phyloP scores from a whole-genome alignment of 768 basidiomycete species.

The Tephrocybe sp. region DNA sequence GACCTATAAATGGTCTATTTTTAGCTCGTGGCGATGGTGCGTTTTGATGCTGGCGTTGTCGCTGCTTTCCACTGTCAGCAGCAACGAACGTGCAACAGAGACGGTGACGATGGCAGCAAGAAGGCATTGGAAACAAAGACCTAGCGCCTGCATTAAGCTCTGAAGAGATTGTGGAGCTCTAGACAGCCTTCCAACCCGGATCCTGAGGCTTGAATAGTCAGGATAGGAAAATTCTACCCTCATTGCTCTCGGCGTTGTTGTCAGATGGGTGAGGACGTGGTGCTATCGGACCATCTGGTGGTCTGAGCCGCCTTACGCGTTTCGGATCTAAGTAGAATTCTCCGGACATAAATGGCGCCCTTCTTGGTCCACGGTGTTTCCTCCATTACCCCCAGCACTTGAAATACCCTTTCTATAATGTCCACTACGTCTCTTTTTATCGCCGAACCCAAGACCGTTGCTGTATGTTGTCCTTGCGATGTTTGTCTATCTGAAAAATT shows the following conservation, averaged over 20 bases:
- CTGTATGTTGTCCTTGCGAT: slow-evolving; percentile 59
- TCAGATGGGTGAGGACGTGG: not conserved
- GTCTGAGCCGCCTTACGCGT: not conserved
- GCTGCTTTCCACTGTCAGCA: not conserved
- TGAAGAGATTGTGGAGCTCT: not conserved
- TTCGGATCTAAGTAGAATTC: slow-evolving; percentile 6
- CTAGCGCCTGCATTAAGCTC: not conserved
- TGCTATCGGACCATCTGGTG: not conserved
- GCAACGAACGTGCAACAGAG: not conserved
- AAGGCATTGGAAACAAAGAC: not conserved
- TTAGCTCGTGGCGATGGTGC: slow-evolving; percentile 2
- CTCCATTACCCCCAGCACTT: not conserved
- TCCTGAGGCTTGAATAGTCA: not conserved
- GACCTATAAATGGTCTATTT: slow-evolving; percentile 8
- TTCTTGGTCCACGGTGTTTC: not conserved
- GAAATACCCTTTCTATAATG: slow-evolving; percentile 22
- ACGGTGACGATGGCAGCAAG: not conserved
- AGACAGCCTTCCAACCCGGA: not conserved
- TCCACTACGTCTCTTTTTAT: slow-evolving; percentile 47
- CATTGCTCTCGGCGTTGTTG: not conserved
- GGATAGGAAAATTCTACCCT: not conserved
- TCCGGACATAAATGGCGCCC: slow-evolving; percentile 1
- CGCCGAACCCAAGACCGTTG: slow-evolving; percentile 69
- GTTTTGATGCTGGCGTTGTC: not conserved
- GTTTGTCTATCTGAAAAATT: slow-evolving; percentile 5